phyloP scores from a whole-genome alignment of 768 basidiomycete species.

The Tylopilus rubrobrunneus region DNA sequence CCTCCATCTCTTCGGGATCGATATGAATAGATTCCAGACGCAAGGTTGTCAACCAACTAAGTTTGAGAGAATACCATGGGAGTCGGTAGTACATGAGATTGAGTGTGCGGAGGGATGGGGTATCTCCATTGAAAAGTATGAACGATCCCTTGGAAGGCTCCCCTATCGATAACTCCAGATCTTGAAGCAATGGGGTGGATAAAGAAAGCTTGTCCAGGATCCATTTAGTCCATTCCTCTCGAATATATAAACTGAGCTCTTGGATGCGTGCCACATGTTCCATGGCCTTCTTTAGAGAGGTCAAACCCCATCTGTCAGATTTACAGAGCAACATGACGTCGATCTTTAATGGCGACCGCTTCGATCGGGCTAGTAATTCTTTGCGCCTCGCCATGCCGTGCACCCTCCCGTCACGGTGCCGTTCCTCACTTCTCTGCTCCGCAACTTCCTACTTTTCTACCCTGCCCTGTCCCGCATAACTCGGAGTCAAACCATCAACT shows the following conservation, averaged over 20 bases:
- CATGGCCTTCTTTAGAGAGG: neutral
- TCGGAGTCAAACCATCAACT: too few relatives aligned
- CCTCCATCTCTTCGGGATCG: slow-evolving; percentile 18
- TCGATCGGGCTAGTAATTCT: neutral
- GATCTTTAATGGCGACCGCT: neutral
- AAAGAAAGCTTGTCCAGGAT: neutral
- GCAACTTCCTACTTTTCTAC: too few relatives aligned
- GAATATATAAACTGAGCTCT: neutral
- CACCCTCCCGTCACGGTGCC: too few relatives aligned
- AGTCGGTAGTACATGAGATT: neutral
- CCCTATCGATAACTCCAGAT: neutral
- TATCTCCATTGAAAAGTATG: neutral
- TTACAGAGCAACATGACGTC: neutral
- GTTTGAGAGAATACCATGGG: neutral
- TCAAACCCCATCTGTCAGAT: too few relatives aligned
- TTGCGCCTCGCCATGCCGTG: too few relatives aligned
- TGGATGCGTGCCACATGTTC: neutral
- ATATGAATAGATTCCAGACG: slow-evolving; percentile 25
- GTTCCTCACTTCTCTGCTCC: too few relatives aligned
- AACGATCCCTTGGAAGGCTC: too few relatives aligned
- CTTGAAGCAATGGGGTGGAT: neutral
- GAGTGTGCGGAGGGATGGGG: neutral
- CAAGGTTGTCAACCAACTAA: slow-evolving; percentile 32
- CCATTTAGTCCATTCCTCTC: too few relatives aligned
- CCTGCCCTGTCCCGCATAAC: too few relatives aligned